These are phyloP conservation scores for Eucalyptus cloeziana DNA, from an alignment of 345 rosid species.

Conservation along the genomic window DNA sequence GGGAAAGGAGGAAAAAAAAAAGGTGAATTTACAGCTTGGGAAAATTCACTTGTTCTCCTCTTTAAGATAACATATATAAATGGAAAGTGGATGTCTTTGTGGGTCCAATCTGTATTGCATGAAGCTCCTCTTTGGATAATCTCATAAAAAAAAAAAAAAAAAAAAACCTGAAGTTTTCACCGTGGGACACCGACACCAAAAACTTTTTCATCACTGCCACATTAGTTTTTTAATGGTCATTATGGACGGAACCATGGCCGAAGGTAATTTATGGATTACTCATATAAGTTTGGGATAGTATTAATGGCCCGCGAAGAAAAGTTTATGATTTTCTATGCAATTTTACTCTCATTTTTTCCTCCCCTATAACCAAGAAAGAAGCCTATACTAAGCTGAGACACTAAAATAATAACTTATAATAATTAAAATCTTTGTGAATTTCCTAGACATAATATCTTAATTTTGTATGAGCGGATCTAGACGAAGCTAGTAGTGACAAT, in stretches of 20 bases:
- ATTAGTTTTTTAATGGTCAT: background rate
- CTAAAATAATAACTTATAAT: background rate
- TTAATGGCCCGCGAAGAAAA: background rate
- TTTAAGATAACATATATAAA: background rate
- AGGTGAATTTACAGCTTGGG: background rate
- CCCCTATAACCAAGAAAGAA: background rate
- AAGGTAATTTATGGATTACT: background rate
- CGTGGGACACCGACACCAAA: background rate
- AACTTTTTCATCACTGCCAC: background rate
- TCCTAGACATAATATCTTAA: rapidly evolving
- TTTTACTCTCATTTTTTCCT: background rate
- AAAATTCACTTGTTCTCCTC: background rate
- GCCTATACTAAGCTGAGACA: background rate
- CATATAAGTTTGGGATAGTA: background rate
- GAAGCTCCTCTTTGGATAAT: background rate
- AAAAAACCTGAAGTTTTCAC: background rate
- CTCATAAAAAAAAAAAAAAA: background rate
- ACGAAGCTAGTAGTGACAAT: rapidly evolving
- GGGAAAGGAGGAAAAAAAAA: background rate
- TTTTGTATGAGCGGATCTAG: background rate
- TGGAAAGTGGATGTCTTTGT: background rate
- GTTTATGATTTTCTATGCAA: background rate
- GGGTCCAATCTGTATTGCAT: background rate
- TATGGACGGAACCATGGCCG: background rate
- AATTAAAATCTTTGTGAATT: background rate